These are phyloP conservation scores for Tricholoma sp. DNA, from an alignment of 768 basidiomycete genomes.

Conservation along the genomic window DNA sequence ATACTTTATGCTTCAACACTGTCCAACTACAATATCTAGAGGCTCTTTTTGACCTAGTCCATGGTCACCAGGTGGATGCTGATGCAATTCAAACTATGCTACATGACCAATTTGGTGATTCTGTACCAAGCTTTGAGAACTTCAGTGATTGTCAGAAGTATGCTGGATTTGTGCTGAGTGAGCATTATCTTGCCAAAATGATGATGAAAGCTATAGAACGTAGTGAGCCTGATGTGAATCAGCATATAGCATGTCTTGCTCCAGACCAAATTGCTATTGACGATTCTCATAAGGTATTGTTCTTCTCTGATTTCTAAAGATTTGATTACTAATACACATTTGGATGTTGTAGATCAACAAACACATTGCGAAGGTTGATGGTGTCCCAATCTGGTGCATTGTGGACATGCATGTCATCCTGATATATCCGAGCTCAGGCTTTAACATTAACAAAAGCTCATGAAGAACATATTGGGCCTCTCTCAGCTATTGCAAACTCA, in stretches of 20 bases:
- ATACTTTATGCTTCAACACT: constrained; percentile 15
- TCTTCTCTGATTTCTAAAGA: no score
- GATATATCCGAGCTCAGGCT: no score
- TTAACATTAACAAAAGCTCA: no score
- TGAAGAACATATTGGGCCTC: no score
- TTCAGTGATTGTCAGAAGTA: constrained; percentile 12
- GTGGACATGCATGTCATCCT: no score
- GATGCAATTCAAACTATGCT: not conserved
- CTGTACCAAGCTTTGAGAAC: constrained; percentile 13
- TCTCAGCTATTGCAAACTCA: no score
- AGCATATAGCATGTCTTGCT: constrained; percentile 17
- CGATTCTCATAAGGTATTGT: constrained; percentile 22
- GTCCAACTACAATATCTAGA: constrained; percentile 19
- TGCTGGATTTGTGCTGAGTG: constrained; percentile 19
- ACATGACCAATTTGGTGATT: not conserved
- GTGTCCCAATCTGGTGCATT: no score
- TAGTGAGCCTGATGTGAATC: constrained; percentile 20
- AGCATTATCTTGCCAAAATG: constrained; percentile 17
- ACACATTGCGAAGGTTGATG: no score
- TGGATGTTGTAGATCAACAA: no score
- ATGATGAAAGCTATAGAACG: constrained; percentile 18
- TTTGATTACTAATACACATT: no score
- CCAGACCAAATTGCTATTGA: constrained; percentile 20
- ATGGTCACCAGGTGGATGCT: not conserved
- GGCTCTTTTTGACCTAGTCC: constrained; percentile 8